Evolutionary conservation across 495 filamentous ascomycete species (phyloP), one percentile per base, ranked within the genome.

Genomic region (Penicillium subrubescens): DNA sequence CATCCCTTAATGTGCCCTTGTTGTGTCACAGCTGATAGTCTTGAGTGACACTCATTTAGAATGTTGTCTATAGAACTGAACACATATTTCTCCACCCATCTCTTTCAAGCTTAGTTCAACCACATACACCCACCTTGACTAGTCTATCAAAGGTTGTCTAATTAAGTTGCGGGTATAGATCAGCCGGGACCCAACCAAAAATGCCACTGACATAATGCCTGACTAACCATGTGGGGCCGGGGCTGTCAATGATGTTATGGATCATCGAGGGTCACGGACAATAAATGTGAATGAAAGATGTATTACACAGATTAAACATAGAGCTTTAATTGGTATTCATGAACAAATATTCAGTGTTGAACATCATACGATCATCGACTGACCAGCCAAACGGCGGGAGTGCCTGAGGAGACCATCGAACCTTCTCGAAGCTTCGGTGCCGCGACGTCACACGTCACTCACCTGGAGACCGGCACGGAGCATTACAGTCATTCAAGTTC

Each of bases 401-500:
- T 25, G 25, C 37, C 56, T 33, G 56, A 21, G 11, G 25, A 56
- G 33, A n/a, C 23, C n/a, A 44, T 60, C 48, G 77, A 78, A 78
- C 44, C 46, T 79, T 78, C 77, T 67, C 59, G 77, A 79, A 79
- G 54, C 64, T 79, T 79, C 77, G 62, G 67, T 60, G 29, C 14
- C 19, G 8, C 63, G 61, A 73, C 72, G 73, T 77, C 74, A 78
- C 70, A 75, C 72, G 75, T 74, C 73, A 77, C 70, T 57, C 33
- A 55, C 55, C 56, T 33, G 29, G 33, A 21, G 29, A 19, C 52
- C 19, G 5, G 31, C 31, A 23, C 53, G 33, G 33, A 37, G 53
- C n/a, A 21, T 27, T 27, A 8, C 46, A 27, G 23, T 27, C 46
- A 59, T 43, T 56, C 41, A 41, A 63, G 65, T 43, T 56, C 37